Conservation (phyloP, 805 yeast genomes). For the Metschnikowia kofuensis region DNA sequence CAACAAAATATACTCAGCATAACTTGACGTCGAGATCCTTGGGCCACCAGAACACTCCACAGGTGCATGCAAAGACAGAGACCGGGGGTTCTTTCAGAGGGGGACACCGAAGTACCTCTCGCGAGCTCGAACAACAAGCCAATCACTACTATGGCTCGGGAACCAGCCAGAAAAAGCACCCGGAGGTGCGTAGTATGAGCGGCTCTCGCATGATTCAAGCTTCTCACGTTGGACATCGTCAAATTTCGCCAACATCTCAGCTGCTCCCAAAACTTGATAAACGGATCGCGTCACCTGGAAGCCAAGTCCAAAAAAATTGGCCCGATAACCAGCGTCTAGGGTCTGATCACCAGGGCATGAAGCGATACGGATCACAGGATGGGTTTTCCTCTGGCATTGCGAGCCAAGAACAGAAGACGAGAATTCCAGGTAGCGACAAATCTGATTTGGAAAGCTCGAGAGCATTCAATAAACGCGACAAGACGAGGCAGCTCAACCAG, state of each 20-base stretch:
- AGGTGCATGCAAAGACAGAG: not conserved
- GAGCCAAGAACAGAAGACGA: not conserved
- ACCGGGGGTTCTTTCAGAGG: not conserved
- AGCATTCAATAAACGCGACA: slow-evolving; percentile 16
- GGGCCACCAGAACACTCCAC: not conserved
- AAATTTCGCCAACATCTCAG: slow-evolving; percentile 3
- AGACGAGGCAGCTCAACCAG: slow-evolving; percentile 38
- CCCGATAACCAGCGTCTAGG: not conserved
- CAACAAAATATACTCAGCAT: slow-evolving; percentile 14
- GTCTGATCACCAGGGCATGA: not conserved
- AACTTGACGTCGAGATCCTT: slow-evolving; percentile 10
- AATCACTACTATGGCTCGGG: not conserved
- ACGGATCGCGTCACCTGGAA: not conserved
- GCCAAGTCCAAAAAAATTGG: not conserved
- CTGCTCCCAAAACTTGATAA: not conserved
- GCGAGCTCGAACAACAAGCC: slow-evolving; percentile 1
- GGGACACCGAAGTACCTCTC: slow-evolving; percentile 1
- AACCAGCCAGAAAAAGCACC: not conserved
- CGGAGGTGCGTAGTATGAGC: not conserved
- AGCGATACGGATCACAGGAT: not conserved
- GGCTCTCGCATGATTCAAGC: not conserved
- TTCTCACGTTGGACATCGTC: slow-evolving; percentile 1
- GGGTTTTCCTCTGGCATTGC: too few relatives aligned
- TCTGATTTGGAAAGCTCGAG: not conserved
- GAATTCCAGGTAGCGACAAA: not conserved